Evolutionary conservation across 2,329 filamentous ascomycete genomes (phyloP).

Genomic region (Cryphonectria naterciae): DNA sequence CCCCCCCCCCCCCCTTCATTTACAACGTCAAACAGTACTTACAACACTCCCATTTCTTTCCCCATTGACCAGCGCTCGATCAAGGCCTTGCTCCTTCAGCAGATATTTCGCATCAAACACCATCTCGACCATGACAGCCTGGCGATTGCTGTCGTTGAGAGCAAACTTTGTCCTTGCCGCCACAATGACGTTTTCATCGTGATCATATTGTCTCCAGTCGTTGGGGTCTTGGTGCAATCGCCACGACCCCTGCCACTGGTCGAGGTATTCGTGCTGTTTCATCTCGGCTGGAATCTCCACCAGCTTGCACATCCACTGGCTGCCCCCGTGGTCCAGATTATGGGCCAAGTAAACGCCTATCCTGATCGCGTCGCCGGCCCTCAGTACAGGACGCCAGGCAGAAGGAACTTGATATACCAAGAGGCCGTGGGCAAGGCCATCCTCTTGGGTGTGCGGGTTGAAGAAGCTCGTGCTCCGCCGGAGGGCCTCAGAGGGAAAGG

Average conservation of each 20-base stretch:
- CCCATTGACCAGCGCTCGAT: neutral
- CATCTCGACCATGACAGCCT: constrained; percentile 30
- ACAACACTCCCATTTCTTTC: neutral
- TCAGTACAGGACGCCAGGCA: neutral
- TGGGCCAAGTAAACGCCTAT: constrained; percentile 26
- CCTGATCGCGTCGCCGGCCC: neutral
- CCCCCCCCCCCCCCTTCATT: neutral
- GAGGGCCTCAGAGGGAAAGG: constrained; percentile 23
- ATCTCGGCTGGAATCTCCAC: neutral
- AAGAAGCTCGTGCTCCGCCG: constrained; percentile 30
- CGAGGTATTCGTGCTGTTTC: constrained; percentile 1
- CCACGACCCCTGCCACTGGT: constrained; percentile 15
- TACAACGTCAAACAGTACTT: neutral
- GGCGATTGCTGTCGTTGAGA: constrained; percentile 16
- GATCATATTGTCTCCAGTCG: constrained; percentile 22
- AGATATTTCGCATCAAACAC: constrained; percentile 29
- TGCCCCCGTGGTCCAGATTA: neutral
- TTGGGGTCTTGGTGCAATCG: constrained; percentile 10
- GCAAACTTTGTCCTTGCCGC: constrained; percentile 27
- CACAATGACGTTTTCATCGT: constrained; percentile 21
- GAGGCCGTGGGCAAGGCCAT: constrained; percentile 20
- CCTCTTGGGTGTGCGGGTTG: constrained; percentile 1
- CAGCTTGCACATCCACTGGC: constrained; percentile 25
- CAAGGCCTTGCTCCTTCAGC: constrained; percentile 13
- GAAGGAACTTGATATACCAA: constrained; percentile 20